phyloP scores from a whole-genome alignment of 768 basidiomycete genomes.

The Xerocomellus dryophilus region DNA sequence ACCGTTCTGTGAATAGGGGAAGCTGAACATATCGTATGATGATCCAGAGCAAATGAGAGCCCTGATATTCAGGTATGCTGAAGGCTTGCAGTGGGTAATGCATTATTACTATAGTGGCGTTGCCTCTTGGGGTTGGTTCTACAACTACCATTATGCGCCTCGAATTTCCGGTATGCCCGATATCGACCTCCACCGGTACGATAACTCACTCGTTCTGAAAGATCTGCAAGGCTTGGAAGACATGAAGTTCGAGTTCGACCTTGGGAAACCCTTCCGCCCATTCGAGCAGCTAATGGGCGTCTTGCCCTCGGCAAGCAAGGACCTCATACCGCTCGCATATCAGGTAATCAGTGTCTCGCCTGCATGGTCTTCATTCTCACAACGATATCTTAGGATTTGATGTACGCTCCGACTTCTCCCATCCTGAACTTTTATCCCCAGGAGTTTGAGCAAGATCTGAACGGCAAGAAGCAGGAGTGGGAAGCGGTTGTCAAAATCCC shows the following conservation, averaged over 20 bases:
- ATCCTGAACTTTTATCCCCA: constrained; percentile 93
- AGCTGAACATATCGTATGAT: constrained; percentile 78
- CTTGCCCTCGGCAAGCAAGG: constrained; percentile 84
- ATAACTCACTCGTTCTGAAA: constrained; percentile 27
- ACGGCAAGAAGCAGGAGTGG: constrained; percentile 99
- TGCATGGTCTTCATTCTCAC: not conserved
- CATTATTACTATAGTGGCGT: constrained; percentile 98
- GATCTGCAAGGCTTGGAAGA: constrained; percentile 62
- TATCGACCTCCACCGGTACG: not conserved
- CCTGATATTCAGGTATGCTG: constrained; percentile 78
- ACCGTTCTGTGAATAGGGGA: constrained; percentile 52
- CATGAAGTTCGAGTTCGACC: constrained; percentile 81
- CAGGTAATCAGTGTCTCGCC: constrained; percentile 45
- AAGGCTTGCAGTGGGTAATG: constrained; percentile 99
- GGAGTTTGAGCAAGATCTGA: constrained; percentile 90
- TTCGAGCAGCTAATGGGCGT: constrained; percentile 99
- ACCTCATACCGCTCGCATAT: constrained; percentile 84
- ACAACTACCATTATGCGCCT: constrained; percentile 96
- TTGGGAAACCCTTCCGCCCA: constrained; percentile 87
- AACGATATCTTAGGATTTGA: constrained; percentile 63
- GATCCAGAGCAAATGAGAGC: constrained; percentile 64
- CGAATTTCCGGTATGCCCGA: constrained; percentile 78
- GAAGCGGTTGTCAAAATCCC: constrained; percentile 99
- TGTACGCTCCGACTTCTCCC: constrained; percentile 79
- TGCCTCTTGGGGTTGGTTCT: constrained; percentile 98